Base-by-base conservation (phyloP, 164 flowering plant species). In the Magnolia officinalis region DNA sequence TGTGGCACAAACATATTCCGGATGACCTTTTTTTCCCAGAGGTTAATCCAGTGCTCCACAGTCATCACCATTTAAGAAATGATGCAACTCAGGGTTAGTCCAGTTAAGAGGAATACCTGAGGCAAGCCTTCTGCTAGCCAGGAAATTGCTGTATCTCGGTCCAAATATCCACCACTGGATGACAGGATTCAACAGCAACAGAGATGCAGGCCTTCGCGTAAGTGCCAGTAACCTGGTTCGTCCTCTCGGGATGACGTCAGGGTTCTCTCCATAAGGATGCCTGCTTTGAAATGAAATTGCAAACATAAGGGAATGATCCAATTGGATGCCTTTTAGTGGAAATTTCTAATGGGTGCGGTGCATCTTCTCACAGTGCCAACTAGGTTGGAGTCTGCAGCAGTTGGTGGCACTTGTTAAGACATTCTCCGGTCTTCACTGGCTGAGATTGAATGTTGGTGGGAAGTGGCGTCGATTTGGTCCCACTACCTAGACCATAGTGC, bases 191-290 rank as follows among this genome's bases (percentile, higher is more conserved):
- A 18, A 50, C 65, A 10, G 90, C 95, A 68, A 87, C 91, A 7
- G 75, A 81, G 71, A 87, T 74, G 70, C 96, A 89, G 4, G 88
- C 89, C 73, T 84, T 83, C 5, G 98, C 92, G 74, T 88, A 91
- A 51, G 81, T 78, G 50, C 96, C 89, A 18, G 98, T 93, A 77
- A 85, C 85, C 69, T 90, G 89, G 72, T 91, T 91, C 18, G 93
- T 89, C 82, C 98, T 90, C 80, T 91, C 96, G 0, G 96, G 91
- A 70, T 86, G 75, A 31, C 92, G 0, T 68, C 14, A 8, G 83
- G 82, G 71, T 90, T 88, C 55, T 87, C 90, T 23, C 76, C 80
- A 78, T 73, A 90, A 71, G 96, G 92, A 77, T 84, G 20, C 49
- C 94, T 91, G 86, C 75, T 81, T 55, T 59, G 8, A 4, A 19